phyloP scores from a whole-genome alignment of 805 yeast species.

The Zygoascus ofunaensis region DNA sequence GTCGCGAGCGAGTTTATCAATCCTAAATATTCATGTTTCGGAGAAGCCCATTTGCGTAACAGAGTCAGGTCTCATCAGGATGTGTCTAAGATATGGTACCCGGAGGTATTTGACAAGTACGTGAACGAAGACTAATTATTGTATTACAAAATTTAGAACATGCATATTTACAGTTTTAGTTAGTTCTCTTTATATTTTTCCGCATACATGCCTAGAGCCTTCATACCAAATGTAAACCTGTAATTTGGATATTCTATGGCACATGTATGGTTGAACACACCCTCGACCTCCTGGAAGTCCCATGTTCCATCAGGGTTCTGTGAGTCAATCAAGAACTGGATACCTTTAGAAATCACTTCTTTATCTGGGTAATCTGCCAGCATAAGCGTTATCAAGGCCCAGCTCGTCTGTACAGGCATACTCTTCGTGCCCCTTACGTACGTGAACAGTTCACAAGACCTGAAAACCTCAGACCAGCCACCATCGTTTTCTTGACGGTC shows the following conservation, averaged over 20 bases:
- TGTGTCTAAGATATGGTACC: slow-evolving; percentile 34
- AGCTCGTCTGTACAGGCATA: slow-evolving; percentile 80
- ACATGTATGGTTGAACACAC: slow-evolving; percentile 90
- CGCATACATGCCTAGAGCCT: slow-evolving; percentile 75
- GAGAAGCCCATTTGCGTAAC: slow-evolving; percentile 35
- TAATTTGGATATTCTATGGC: slow-evolving; percentile 96
- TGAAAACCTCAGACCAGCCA: slow-evolving; percentile 96
- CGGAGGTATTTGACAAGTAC: slow-evolving; percentile 26
- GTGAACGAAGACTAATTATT: slow-evolving; percentile 9
- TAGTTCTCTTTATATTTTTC: slow-evolving; percentile 10
- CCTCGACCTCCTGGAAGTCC: slow-evolving; percentile 78
- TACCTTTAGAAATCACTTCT: slow-evolving; percentile 52
- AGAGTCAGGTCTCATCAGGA: slow-evolving; percentile 34
- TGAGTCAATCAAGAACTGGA: slow-evolving; percentile 49
- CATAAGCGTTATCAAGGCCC: slow-evolving; percentile 80
- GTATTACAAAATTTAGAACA: neutral
- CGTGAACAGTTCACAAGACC: slow-evolving; percentile 70
- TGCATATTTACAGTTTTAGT: neutral
- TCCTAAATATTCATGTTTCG: slow-evolving; percentile 28
- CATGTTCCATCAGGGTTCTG: slow-evolving; percentile 78
- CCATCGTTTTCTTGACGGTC: slow-evolving; percentile 76
- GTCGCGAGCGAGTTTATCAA: slow-evolving; percentile 26
- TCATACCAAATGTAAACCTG: slow-evolving; percentile 79
- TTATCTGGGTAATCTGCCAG: slow-evolving; percentile 73
- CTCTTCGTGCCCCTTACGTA: slow-evolving; percentile 60